Evolutionary conservation across 2,329 filamentous ascomycete species (phyloP).

Genomic region (Fusarium nelsonii): DNA sequence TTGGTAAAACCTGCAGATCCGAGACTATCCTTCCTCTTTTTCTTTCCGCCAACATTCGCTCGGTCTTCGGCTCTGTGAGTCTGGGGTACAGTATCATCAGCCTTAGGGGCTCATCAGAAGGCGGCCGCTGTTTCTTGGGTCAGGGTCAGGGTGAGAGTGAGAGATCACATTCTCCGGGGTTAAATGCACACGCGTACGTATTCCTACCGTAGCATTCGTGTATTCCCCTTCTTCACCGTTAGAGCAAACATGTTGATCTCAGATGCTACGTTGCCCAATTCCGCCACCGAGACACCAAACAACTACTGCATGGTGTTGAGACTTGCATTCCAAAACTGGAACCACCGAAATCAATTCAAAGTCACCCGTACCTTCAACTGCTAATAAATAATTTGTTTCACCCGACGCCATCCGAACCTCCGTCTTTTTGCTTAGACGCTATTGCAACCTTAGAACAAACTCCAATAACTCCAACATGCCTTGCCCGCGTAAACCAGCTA

Average conservation of each 20-base stretch:
- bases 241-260: slow-evolving; percentile 12
- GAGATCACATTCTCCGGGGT: slow-evolving; percentile 7
- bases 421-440: slow-evolving; percentile 23
- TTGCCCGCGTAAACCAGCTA: slow-evolving; percentile 15
- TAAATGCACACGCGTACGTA: slow-evolving; percentile 12
- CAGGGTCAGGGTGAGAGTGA: slow-evolving; percentile 13
- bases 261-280: slow-evolving; percentile 19
- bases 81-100: slow-evolving; percentile 1
- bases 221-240: neutral
- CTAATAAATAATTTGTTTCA: slow-evolving; percentile 17
- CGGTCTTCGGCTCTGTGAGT: slow-evolving; percentile 5
- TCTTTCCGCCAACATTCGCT: neutral
- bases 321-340: slow-evolving; percentile 19
- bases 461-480: slow-evolving; percentile 33
- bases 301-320: neutral
- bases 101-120: slow-evolving; percentile 1
- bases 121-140: slow-evolving; percentile 30
- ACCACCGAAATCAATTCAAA: neutral
- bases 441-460: slow-evolving; percentile 20
- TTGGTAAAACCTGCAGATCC: slow-evolving; percentile 7
- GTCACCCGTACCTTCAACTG: slow-evolving; percentile 14
- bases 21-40: slow-evolving; percentile 14
- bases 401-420: slow-evolving; percentile 16
- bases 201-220: slow-evolving; percentile 8
- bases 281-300: neutral